Evolutionary conservation across 2,329 filamentous ascomycete species (phyloP), one percentile per base, ranked within the genome.

Genomic region (Penicillium sp.): DNA sequence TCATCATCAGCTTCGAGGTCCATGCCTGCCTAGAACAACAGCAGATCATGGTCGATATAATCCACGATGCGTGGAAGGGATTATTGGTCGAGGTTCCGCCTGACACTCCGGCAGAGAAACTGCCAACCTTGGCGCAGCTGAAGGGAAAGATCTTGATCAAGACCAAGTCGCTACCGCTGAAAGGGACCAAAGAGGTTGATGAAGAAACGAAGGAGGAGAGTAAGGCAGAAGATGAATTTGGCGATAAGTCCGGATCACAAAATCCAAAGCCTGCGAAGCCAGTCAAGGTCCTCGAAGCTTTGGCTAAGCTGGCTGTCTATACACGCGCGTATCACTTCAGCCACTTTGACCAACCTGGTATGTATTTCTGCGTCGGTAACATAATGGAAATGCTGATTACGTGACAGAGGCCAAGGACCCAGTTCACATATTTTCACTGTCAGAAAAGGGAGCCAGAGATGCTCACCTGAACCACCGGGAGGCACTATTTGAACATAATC

Each of bases 1-100:
- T 99, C 34, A 95, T 97, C 54, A 85, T 97, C 61, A 96, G 92
- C 70, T 81, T 97, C 5, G 94, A 99, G 73, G 90, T 97, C 0
- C 93, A 97, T 71, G 88, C 91, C 13, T 85, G 88, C 56, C 77
- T 82, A 1, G 85, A 90, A 49, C 93, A 97, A 72, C 94, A 99
- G 72, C 86, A 91, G 60, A 83, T 89, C 47, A 97, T 97, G 90
- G 92, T 96, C 10, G 84, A 90, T 52, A 96, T 97, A 59, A 97
- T 99, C 89, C 87, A 87, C 61, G 86, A 96, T 62, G 88, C 90
- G 60, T 99, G 92, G 92, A 83, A 82, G 36, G 87, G 84, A 0
- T 76, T 89, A 65, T 79, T 97, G 5, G 79, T 97, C 10, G 87
- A 91, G 76, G 33, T 81, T 75, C 79, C 63, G 77, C 78, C 62